These are phyloP conservation scores for Neotropicomus parvogracilis DNA, from an alignment of 1,284 basidiomycete genomes.

Conservation along the genomic window DNA sequence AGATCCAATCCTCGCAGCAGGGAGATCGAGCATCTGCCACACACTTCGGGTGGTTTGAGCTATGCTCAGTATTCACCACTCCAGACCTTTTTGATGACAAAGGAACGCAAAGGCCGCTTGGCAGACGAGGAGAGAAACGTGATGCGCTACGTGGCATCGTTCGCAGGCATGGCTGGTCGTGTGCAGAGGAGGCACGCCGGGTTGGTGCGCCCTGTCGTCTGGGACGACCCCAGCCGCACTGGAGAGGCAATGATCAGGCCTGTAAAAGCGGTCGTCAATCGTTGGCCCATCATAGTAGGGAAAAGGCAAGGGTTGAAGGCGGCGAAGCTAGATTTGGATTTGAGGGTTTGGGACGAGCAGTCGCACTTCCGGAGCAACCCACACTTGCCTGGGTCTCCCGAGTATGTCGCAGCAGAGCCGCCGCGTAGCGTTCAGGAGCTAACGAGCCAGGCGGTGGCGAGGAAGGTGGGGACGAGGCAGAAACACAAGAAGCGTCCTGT, in stretches of 20 bases:
- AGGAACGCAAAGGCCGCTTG: constrained; percentile 56
- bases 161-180: constrained; percentile 30
- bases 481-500: not conserved
- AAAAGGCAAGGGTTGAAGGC: constrained; percentile 37
- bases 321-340: constrained; percentile 29
- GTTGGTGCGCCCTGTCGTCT: constrained; percentile 22
- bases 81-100: constrained; percentile 49
- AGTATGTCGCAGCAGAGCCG: constrained; percentile 36
- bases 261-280: constrained; percentile 22
- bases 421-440: constrained; percentile 24
- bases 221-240: constrained; percentile 30
- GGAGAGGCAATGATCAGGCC: constrained; percentile 31
- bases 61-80: constrained; percentile 54
- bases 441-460: constrained; percentile 12
- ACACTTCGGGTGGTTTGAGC: constrained; percentile 56
- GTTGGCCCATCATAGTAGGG: constrained; percentile 40
- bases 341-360: constrained; percentile 29
- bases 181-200: constrained; percentile 27
- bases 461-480: constrained; percentile 3
- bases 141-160: constrained; percentile 30
- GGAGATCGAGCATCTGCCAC: constrained; percentile 61
- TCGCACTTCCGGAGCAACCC: constrained; percentile 32
- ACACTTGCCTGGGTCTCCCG: constrained; percentile 36
- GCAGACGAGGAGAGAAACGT: constrained; percentile 34
- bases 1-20: constrained; percentile 31